Conservation (phyloP, 2,329 filamentous ascomycete species). For the Pseudonectria buxi region DNA sequence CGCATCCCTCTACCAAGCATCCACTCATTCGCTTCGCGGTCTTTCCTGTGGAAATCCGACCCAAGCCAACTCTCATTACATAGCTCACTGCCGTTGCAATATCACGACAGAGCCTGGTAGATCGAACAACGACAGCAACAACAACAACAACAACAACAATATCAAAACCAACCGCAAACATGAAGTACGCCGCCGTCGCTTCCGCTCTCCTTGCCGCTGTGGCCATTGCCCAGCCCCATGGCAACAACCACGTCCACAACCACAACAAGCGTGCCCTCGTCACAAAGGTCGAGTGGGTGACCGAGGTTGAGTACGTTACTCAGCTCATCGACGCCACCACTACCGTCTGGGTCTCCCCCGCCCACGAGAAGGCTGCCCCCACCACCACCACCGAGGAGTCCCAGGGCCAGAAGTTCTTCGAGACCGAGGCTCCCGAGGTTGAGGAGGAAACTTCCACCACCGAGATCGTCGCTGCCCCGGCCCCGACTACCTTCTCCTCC, state of each 20-base stretch:
- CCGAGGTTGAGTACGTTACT: conserved; percentile 40
- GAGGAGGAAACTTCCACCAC: conserved; percentile 3
- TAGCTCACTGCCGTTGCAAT: too few relatives aligned
- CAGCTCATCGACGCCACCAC: conserved; percentile 41
- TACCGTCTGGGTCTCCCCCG: conserved; percentile 38
- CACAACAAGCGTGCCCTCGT: conserved; percentile 35
- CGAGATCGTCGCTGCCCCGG: conserved; percentile 12
- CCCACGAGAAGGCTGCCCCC: conserved; percentile 20
- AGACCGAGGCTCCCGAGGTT: conserved; percentile 12
- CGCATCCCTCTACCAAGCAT: conserved; percentile 5
- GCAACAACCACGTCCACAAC: conserved; percentile 33
- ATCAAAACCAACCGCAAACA: conserved; percentile 21
- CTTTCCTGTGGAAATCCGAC: neutral
- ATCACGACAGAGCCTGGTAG: too few relatives aligned
- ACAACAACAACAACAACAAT: conserved; percentile 12
- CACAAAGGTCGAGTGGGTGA: conserved; percentile 46
- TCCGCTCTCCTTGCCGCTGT: conserved; percentile 31
- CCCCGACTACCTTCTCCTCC: conserved; percentile 7
- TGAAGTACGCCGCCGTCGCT: conserved; percentile 35
- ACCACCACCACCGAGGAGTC: conserved; percentile 14
- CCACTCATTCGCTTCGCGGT: neutral
- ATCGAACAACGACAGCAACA: conserved; percentile 1
- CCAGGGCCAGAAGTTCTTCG: conserved; percentile 24
- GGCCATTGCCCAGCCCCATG: conserved; percentile 46
- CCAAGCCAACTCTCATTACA: too few relatives aligned